Conservation (phyloP, 768 basidiomycete species). For the Leccinum rimulosum region DNA sequence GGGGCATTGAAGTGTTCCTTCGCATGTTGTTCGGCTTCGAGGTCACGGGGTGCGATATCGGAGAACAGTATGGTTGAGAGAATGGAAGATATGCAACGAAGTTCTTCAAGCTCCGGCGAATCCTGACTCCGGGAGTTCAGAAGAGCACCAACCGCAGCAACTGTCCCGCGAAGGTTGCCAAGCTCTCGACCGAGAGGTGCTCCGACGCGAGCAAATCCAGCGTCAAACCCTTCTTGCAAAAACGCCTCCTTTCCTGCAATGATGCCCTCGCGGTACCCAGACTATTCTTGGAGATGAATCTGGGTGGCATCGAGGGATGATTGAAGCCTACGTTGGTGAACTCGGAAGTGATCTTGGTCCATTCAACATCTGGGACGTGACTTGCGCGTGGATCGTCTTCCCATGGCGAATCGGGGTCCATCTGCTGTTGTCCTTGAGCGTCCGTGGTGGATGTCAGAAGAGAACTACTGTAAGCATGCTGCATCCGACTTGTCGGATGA, state of each 20-base stretch:
- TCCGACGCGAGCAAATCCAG: constrained; percentile 72
- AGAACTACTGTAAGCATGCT: not conserved
- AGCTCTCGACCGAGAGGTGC: constrained; percentile 74
- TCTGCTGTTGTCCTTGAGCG: constrained; percentile 1
- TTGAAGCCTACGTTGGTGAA: constrained; percentile 61
- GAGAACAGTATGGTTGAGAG: constrained; percentile 62
- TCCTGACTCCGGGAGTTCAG: constrained; percentile 36
- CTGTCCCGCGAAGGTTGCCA: constrained; percentile 72
- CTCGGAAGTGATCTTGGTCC: constrained; percentile 63
- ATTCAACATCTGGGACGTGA: constrained; percentile 50
- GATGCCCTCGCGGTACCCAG: constrained; percentile 96
- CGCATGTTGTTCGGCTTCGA: constrained; percentile 78
- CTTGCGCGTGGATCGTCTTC: constrained; percentile 42
- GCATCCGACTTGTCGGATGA: not conserved
- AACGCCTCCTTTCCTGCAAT: constrained; percentile 85
- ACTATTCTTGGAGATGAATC: constrained; percentile 41
- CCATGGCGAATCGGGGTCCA: constrained; percentile 55
- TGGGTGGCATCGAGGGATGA: not conserved
- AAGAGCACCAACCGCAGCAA: constrained; percentile 60
- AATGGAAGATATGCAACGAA: constrained; percentile 50
- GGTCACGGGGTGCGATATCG: constrained; percentile 72
- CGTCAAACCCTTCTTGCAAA: constrained; percentile 89
- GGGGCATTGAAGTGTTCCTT: constrained; percentile 52
- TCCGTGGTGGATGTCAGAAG: not conserved
- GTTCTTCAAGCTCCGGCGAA: constrained; percentile 35